Evolutionary conservation across 1,284 basidiomycete genomes (phyloP), one percentile per base, ranked within the genome.

Genomic region (Hypsizygus ulmarius): DNA sequence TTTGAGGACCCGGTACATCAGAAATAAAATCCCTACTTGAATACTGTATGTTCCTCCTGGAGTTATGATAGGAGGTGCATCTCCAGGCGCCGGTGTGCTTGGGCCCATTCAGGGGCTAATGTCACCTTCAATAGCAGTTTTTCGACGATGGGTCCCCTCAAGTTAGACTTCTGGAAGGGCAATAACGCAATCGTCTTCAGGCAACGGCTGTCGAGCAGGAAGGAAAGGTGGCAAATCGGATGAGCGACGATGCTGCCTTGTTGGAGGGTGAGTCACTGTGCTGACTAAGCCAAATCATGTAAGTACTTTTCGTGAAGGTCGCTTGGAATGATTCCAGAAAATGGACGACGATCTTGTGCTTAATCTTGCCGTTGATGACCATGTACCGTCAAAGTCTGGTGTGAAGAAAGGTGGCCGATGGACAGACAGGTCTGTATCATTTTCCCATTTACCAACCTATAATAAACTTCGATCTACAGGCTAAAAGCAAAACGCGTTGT

Each of bases 351-450:
- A 71, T 39, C 70, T 90, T 39, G 73, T 90, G 10, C 73, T 90
- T 45, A 89, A 90, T 61, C 70, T 90, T 48, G 74, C 77, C 33
- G 59, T 63, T 10, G 72, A 78, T 28, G 68, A 74, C 45, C 51
- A 59, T 32, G 49, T 56, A 15, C 45, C 62, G 12, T 58, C 61
- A 27, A 74, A 64, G 49, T 56, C 60, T 36, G 44, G 39, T 1
- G 59, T 51, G 12, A 82, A 82, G 59, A 91, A 87, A 61, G 84
- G 86, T 19, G 88, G 89, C 5, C 73, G 88, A 65, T 93, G 90
- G 89, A 92, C 87, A 10, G 90, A 94, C 59, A 78, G 90, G 91
- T 87, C 56, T 52, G 73, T 67, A 49, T 21, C 14, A 35, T 21
- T 46, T 47, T 38, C 33, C 51, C 47, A 41, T 52, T 51, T 59